phyloP scores from a whole-genome alignment of 768 basidiomycete genomes.

The Lentinula raphanica region DNA sequence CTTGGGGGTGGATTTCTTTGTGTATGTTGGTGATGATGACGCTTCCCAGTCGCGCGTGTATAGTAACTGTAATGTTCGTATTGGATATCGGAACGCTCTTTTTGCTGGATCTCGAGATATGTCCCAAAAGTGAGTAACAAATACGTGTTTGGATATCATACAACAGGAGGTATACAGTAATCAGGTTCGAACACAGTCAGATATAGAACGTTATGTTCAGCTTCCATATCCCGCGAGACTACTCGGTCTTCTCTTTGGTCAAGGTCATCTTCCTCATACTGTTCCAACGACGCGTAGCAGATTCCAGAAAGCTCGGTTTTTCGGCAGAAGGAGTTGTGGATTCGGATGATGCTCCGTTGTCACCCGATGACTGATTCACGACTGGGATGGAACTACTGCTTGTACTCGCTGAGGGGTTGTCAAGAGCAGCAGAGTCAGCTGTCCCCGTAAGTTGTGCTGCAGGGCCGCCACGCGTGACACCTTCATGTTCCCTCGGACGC shows the following conservation, averaged over 20 bases:
- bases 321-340: neutral
- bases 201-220: neutral
- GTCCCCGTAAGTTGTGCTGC: neutral
- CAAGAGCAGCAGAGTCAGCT: no score
- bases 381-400: neutral
- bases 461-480: no score
- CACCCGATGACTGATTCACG: neutral
- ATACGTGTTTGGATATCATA: neutral
- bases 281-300: slow-evolving; percentile 1
- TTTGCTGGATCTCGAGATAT: neutral
- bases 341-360: neutral
- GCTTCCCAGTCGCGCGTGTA: no score
- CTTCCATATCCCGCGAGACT: neutral
- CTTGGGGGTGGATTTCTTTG: no score
- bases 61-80: neutral
- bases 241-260: neutral
- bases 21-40: no score
- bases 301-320: neutral
- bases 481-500: neutral
- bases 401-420: neutral
- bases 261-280: neutral
- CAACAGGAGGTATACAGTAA: neutral
- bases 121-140: neutral
- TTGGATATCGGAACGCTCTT: neutral
- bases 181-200: neutral